These are phyloP conservation scores for Melanogaster broomeanus DNA, from an alignment of 768 basidiomycete species.

Conservation along the genomic window DNA sequence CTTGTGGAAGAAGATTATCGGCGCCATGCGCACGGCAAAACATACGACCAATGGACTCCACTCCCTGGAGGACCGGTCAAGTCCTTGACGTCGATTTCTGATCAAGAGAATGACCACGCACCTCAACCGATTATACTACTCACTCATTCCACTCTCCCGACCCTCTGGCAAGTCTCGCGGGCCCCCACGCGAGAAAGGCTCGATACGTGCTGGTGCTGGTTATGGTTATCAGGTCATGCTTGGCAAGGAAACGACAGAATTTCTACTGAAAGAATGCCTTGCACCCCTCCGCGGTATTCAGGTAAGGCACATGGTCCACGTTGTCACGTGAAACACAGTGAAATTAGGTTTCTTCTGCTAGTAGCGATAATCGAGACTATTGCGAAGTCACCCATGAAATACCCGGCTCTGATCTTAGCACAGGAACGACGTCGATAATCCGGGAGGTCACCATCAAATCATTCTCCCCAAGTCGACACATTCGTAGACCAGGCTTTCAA, in stretches of 20 bases:
- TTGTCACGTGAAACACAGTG: not conserved
- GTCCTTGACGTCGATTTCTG: conserved; percentile 49
- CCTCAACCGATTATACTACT: conserved; percentile 55
- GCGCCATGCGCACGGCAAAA: conserved; percentile 48
- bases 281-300: conserved; percentile 71
- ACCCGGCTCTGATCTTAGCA: conserved; percentile 20
- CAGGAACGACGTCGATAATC: conserved; percentile 32
- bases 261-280: conserved; percentile 68
- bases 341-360: conserved; percentile 35
- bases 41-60: conserved; percentile 59
- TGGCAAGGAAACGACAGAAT: conserved; percentile 75
- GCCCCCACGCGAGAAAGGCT: conserved; percentile 67
- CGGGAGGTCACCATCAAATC: conserved; percentile 89
- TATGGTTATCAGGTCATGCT: conserved; percentile 82
- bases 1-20: conserved; percentile 82
- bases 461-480: conserved; percentile 74
- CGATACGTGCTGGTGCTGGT: conserved; percentile 75
- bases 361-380: conserved; percentile 91
- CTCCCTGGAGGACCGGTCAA: conserved; percentile 55
- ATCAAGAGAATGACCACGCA: conserved; percentile 32
- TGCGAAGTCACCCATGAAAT: conserved; percentile 71
- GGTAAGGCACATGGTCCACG: conserved; percentile 41
- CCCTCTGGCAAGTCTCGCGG: conserved; percentile 78
- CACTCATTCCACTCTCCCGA: conserved; percentile 82
- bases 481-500: conserved; percentile 81